These are phyloP conservation scores for Jacaranda mimosifolia DNA, from an alignment of 257 asterid species.

Conservation along the genomic window DNA sequence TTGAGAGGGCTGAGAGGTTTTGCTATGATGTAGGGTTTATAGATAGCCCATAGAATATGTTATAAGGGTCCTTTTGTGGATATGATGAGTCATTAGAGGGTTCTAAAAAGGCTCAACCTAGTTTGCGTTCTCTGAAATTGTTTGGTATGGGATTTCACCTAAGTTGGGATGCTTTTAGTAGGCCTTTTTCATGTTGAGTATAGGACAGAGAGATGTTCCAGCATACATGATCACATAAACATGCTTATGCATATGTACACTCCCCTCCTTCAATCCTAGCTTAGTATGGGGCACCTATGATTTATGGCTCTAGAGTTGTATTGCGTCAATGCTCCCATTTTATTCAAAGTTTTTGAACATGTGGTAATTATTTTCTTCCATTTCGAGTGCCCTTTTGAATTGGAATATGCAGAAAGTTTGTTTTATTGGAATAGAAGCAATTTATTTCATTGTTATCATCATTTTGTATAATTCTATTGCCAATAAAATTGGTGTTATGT, in stretches of 20 bases:
- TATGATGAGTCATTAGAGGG: neutral
- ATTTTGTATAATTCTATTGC: neutral
- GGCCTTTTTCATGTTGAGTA: neutral
- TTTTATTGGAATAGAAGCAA: neutral
- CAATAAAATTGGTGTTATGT: neutral
- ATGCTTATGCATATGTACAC: neutral
- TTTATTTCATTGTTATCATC: neutral
- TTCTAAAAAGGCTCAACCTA: neutral
- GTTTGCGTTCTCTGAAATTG: neutral
- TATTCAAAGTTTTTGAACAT: neutral
- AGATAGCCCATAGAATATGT: constrained; percentile 17
- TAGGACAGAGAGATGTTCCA: neutral
- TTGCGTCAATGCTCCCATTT: neutral
- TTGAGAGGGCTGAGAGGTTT: too few species aligned
- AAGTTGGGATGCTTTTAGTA: neutral
- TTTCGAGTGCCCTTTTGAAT: neutral
- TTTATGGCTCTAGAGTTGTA: neutral
- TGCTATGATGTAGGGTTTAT: neutral
- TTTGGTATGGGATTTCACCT: neutral
- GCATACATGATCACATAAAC: neutral
- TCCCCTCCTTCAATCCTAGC: neutral
- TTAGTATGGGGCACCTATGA: neutral
- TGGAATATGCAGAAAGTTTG: neutral
- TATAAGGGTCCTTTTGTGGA: neutral
- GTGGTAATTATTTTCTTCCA: neutral